Base-by-base conservation (phyloP, 2,329 filamentous ascomycete genomes). In the Cytospora leucostoma region DNA sequence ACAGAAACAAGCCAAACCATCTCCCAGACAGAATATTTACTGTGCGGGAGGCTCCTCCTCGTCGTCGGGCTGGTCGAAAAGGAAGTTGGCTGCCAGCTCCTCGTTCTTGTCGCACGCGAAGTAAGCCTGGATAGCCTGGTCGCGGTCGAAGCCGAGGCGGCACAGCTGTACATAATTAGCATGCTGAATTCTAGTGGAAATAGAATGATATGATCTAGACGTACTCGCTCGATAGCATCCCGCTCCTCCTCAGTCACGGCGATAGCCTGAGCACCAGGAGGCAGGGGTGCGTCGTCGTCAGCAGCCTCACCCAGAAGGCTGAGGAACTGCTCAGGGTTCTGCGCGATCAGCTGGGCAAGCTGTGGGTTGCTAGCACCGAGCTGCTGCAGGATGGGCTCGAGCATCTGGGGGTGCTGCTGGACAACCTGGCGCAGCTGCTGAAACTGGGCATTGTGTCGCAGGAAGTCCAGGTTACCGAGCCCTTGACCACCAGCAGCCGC, bases 101-200 rank as follows among this genome's bases (percentile, higher is more conserved):
- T 99, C 95, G 76, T 99, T 98, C 85, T 98, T 99, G 78, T 99
- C 95, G 77, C 95, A 99, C 38, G 95, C 95, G 75, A 99, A 99
- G 80, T 98, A 99, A 33, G 95, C 95, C 79, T 99, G 94, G 69
- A 98, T 97, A 58, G 95, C 95, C 70, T 93, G 87, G 70, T 98
- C 93, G 65, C 93, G 88, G 71, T 94, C 88, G 75, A 99, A 99
- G 40, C 95, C 95, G 52, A 99, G 88, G 67, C 91, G 90, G 79
- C 92, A 97, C 73, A 99, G 83, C 91, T 96, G 55, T 50, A 34
- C n/a, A 68, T 58, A 10, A 68, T 59, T 38, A 59, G 44, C 51
- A 54, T 54, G 56, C 57, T 52, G 5, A 49, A n/a, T 19, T 10
- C 68, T 51, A 68, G 11, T 1, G 27, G 49, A 35, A 7, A 35